phyloP scores from a whole-genome alignment of 441 rosid species.

The Manihot esculenta region DNA sequence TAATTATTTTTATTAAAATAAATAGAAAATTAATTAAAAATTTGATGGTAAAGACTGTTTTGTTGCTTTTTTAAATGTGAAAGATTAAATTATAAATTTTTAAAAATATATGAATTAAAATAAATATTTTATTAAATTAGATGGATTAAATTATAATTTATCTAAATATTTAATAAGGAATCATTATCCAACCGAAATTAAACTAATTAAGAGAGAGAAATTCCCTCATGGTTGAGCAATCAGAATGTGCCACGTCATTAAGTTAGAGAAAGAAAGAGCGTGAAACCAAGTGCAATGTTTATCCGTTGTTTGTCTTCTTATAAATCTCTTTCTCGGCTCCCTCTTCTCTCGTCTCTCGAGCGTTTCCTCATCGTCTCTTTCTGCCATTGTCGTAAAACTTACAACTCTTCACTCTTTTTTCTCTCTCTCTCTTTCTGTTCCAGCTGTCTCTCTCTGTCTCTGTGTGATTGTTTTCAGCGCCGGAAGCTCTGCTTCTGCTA shows the following conservation, averaged over 20 bases:
- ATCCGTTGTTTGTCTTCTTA: constrained; percentile 8
- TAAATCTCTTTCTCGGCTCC: not conserved
- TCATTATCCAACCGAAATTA: not conserved
- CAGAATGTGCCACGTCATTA: constrained; percentile 37
- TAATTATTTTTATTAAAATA: too few species aligned
- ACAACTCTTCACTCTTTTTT: not conserved
- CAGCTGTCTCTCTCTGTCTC: not conserved
- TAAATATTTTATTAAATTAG: too few species aligned
- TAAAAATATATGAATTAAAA: too few species aligned
- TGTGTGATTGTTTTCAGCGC: not conserved
- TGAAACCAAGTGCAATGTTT: not conserved
- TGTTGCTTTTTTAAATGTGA: too few species aligned
- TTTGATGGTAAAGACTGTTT: too few species aligned
- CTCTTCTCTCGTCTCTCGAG: not conserved
- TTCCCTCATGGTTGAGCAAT: too few species aligned
- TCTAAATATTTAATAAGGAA: not conserved
- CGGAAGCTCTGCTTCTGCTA: not conserved
- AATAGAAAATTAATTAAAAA: too few species aligned
- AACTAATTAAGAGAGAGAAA: not conserved
- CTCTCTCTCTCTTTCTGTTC: not conserved
- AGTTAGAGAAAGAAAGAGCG: not conserved
- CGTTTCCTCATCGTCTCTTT: not conserved
- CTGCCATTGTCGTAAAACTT: not conserved
- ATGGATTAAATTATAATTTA: too few species aligned
- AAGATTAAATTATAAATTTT: too few species aligned